Base-by-base conservation (phyloP, 1,139 yeast genomes). In the Suhomyces yuchorum region DNA sequence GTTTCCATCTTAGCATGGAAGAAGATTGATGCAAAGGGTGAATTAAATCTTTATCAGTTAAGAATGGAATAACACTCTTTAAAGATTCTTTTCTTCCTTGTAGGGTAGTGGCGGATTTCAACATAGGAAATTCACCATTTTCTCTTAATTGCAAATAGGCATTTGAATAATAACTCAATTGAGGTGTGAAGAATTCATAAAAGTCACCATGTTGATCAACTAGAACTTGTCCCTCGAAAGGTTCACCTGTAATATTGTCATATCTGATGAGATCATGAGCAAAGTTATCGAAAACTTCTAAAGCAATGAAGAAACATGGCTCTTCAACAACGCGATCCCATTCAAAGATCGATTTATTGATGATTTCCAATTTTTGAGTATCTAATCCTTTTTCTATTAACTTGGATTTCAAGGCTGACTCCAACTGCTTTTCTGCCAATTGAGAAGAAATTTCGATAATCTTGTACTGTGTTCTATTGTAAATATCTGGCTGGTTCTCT, bases 231-330 rank as follows among this genome's bases (percentile, higher is more conserved):
- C 92, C 96, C 60, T 89, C 95, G 54, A 81, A 77, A 0, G 96
- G 95, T 51, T 76, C 74, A 6, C 86, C 81, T 0, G 91, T 81
- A 8, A 68, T 59, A 52, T 83, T 80, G 58, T 90, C 96, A 60
- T 87, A 89, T 37, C 95, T 75, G 8, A 89, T 78, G 32, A 87
- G 80, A 62, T 89, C 96, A 64, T 89, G 97, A 2, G 96, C 79
- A 56, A 90, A 82, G 58, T 88, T 90, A 65, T 89, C 96, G 64
- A 90, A 83, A 26, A 90, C 96, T 61, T 90, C 96, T 51, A 88
- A 68, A 0, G 95, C 96, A 46, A 89, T 75, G 56, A 89, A 85
- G 61, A 83, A 89, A 56, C 96, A 87, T 0, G 92, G 92, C 39
- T 86, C 86, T 2, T 74, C 70, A 1, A 86, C 86, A 2, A 68